Conservation (phyloP, 2,329 filamentous ascomycete genomes). For the Xylaria sp. region DNA sequence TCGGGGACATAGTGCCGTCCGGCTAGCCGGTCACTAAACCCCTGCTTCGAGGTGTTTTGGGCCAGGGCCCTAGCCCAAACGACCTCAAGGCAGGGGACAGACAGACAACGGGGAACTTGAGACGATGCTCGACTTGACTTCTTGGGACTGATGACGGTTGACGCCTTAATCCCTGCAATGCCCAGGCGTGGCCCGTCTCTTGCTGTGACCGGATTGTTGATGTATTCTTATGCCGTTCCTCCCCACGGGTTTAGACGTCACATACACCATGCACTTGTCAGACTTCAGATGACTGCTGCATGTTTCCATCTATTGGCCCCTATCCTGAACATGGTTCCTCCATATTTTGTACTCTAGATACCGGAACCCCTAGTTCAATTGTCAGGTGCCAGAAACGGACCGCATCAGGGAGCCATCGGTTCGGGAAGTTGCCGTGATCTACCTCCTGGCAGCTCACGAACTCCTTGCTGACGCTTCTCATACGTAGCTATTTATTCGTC, state of each 20-base stretch:
- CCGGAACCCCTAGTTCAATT: constrained; percentile 29
- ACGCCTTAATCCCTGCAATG: constrained; percentile 50
- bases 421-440: constrained; percentile 42
- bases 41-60: constrained; percentile 48
- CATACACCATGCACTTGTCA: constrained; percentile 46
- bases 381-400: constrained; percentile 36
- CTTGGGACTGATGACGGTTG: constrained; percentile 50
- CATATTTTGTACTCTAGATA: constrained; percentile 13
- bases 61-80: constrained; percentile 49
- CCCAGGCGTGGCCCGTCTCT: constrained; percentile 49
- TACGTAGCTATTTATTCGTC: constrained; percentile 22
- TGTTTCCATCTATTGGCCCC: constrained; percentile 47
- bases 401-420: constrained; percentile 45
- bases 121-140: constrained; percentile 56
- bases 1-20: constrained; percentile 47
- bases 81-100: constrained; percentile 50
- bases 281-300: constrained; percentile 49
- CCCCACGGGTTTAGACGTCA: constrained; percentile 45
- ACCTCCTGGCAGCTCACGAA: constrained; percentile 31
- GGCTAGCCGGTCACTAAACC: constrained; percentile 49
- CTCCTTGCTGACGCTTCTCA: constrained; percentile 36
- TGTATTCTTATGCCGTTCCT: constrained; percentile 59
- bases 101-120: constrained; percentile 52
- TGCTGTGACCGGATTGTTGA: constrained; percentile 60
- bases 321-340: constrained; percentile 42